Evolutionary conservation across 495 filamentous ascomycete species (phyloP).

Genomic region (Hypoxylon intermedium): DNA sequence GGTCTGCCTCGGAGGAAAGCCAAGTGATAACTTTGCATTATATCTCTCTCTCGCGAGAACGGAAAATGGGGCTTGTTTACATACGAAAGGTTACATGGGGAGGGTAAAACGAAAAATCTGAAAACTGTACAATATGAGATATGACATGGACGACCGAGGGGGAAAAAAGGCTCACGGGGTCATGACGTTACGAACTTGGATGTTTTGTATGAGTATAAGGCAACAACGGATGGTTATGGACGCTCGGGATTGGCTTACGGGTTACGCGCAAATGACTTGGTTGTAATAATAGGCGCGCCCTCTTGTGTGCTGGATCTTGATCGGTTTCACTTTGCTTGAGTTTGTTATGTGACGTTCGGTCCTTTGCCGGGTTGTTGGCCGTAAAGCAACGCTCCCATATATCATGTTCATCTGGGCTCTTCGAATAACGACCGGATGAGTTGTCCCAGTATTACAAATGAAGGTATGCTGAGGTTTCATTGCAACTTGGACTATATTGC

Average conservation of each 20-base stretch:
- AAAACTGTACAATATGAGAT: constrained; percentile 6
- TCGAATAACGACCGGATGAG: too few relatives aligned
- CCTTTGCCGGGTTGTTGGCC: too few relatives aligned
- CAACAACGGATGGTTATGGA: not conserved
- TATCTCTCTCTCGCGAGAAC: constrained; percentile 19
- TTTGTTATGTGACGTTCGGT: not conserved
- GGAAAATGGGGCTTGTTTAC: constrained; percentile 1
- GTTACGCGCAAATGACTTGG: constrained; percentile 18
- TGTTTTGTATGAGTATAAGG: constrained; percentile 3
- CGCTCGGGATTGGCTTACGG: not conserved
- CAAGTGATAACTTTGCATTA: constrained; percentile 13
- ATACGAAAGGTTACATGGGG: not conserved
- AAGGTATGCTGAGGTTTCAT: too few relatives aligned
- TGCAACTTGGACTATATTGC: too few relatives aligned
- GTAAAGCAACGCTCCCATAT: too few relatives aligned
- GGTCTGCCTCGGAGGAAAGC: not conserved
- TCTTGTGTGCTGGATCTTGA: constrained; percentile 4
- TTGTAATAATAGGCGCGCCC: not conserved
- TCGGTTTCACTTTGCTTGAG: not conserved
- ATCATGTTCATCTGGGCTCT: too few relatives aligned
- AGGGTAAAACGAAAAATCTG: not conserved
- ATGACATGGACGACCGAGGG: constrained; percentile 13
- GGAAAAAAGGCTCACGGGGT: constrained; percentile 1
- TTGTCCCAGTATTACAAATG: too few relatives aligned
- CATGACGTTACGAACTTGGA: constrained; percentile 17